Conservation (phyloP, 1,139 yeast species). For the Saccharomyces hybrid region DNA sequence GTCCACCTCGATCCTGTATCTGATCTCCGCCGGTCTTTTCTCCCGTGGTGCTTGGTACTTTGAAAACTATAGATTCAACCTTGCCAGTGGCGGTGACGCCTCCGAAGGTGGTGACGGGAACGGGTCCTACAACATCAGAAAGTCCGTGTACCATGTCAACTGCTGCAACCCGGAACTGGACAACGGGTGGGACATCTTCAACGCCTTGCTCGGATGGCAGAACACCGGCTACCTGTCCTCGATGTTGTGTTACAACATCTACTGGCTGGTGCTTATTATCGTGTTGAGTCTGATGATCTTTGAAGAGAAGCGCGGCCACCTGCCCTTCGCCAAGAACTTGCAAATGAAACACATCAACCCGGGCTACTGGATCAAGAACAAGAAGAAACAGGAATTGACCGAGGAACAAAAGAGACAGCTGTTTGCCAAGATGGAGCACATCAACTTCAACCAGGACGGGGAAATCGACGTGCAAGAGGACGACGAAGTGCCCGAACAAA, state of each 20-base stretch:
- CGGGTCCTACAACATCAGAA: slow-evolving; percentile 73
- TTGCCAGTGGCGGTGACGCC: slow-evolving; percentile 78
- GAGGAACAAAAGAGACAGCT: slow-evolving; percentile 46
- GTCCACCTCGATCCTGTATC: slow-evolving; percentile 74
- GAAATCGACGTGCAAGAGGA: slow-evolving; percentile 17
- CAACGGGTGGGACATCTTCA: slow-evolving; percentile 90
- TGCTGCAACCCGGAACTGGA: slow-evolving; percentile 87
- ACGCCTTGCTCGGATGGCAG: slow-evolving; percentile 84
- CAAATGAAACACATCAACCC: slow-evolving; percentile 56
- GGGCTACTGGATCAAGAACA: slow-evolving; percentile 59
- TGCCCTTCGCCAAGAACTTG: slow-evolving; percentile 50
- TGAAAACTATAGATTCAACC: slow-evolving; percentile 56
- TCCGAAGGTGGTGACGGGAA: slow-evolving; percentile 86
- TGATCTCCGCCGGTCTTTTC: slow-evolving; percentile 81
- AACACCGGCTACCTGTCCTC: slow-evolving; percentile 87
- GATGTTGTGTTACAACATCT: slow-evolving; percentile 71
- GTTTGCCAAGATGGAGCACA: slow-evolving; percentile 38
- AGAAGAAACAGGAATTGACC: slow-evolving; percentile 53
- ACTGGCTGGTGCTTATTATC: slow-evolving; percentile 62
- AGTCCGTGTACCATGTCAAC: slow-evolving; percentile 86
- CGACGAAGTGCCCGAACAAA: neutral
- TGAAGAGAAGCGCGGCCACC: slow-evolving; percentile 62
- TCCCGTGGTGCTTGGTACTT: slow-evolving; percentile 87
- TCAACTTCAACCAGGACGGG: slow-evolving; percentile 33
- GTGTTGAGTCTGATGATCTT: slow-evolving; percentile 52